Evolutionary conservation across 257 asterid genomes (phyloP).

Genomic region (Capsicum baccatum): DNA sequence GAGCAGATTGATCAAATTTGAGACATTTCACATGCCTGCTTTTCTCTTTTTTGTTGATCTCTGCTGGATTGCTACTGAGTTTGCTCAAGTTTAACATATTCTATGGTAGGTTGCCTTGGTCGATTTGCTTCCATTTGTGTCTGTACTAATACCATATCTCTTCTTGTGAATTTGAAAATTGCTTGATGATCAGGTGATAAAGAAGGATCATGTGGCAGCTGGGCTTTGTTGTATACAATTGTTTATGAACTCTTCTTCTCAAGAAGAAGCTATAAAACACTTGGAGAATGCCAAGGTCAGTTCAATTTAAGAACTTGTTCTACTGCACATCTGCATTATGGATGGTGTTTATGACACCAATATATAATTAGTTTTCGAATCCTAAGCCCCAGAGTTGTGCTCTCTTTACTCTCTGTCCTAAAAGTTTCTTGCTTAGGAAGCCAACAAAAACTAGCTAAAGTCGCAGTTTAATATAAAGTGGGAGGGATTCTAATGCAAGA

Average conservation of each 20-base stretch:
- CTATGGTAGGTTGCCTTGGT: conserved; percentile 21
- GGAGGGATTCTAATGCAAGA: conserved; percentile 5
- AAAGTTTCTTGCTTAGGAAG: neutral
- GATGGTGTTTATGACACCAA: conserved; percentile 26
- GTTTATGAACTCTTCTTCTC: conserved; percentile 92
- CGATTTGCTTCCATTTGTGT: conserved; percentile 14
- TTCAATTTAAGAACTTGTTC: conserved; percentile 25
- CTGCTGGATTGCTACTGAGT: conserved; percentile 19
- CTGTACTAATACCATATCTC: conserved; percentile 8
- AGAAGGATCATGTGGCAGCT: conserved; percentile 92
- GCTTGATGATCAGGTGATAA: conserved; percentile 71
- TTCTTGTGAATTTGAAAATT: conserved; percentile 33
- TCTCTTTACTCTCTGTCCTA: conserved; percentile 3
- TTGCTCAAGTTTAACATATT: neutral
- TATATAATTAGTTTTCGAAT: neutral
- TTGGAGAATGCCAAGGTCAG: conserved; percentile 86
- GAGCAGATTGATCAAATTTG: neutral
- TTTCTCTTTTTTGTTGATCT: neutral
- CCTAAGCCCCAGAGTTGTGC: neutral
- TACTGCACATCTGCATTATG: conserved; percentile 15
- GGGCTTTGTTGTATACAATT: conserved; percentile 97
- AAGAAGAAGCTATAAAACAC: conserved; percentile 87
- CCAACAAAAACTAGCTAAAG: neutral
- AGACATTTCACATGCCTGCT: neutral
- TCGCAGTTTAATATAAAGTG: neutral